Evolutionary conservation across 2,329 filamentous ascomycete species (phyloP), one percentile per base, ranked within the genome.

Genomic region (Cercospora sojina): DNA sequence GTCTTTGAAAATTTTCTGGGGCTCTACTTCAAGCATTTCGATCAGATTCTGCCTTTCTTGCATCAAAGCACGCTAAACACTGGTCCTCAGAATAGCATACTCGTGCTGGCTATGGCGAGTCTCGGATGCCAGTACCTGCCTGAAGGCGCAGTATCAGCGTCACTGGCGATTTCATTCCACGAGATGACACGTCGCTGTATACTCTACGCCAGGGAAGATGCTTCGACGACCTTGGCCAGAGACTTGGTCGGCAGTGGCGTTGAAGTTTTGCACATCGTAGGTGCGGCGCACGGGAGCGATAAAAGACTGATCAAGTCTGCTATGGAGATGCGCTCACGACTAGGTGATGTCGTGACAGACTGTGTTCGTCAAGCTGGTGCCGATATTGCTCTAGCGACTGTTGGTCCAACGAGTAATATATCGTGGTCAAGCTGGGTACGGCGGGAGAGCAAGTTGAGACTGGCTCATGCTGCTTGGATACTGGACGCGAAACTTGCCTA

Each of bases 1-100:
- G 57, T 73, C 43, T 55, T 74, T 64, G 67, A 74, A 61, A 55
- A 64, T 59, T 59, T 77, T 12, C 64, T 77, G 23, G 67, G 65
- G 18, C 65, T 74, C 1, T 77, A 75, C 62, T 71, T 75, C 49
- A 72, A 74, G 7, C 64, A 69, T 38, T 77, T 77, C 41, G 71
- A 74, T 56, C 70, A 72, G 23, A 67, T 70, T 12, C 69, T 78
- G 16, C 76, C 77, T 3, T 74, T 77, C 49, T 58, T 77, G 8
- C 75, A 77, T 53, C 62, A 51, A 29, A 68, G 68, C 0, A 71
- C 67, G 3, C 70, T 76, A 51, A 32, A 64, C 29, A 38, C 51
- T 59, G 41, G 64, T 41, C 29, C 60, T 23, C 32, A 67, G 7
- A 38, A 72, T 12, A 72, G 69, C 66, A 61, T 74, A 9, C 67